phyloP scores from a whole-genome alignment of 768 basidiomycete species.

The Lactifluus echinatus region DNA sequence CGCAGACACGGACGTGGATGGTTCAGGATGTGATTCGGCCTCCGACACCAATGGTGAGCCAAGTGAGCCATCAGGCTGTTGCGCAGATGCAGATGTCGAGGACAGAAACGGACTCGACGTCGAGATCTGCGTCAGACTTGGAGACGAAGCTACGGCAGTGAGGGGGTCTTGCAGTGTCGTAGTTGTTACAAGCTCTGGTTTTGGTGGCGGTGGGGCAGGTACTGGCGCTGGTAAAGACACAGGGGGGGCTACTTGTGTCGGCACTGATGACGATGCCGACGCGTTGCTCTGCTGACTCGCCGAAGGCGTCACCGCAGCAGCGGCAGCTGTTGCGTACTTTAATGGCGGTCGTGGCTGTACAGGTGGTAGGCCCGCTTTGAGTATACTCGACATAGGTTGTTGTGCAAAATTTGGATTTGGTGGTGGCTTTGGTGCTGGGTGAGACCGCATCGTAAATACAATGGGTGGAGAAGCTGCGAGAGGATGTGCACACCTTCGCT shows the following conservation, averaged over 20 bases:
- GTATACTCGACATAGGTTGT: constrained; percentile 65
- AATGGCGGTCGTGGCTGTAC: constrained; percentile 65
- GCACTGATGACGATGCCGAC: constrained; percentile 23
- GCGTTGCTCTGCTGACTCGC: constrained; percentile 29
- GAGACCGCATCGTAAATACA: constrained; percentile 1
- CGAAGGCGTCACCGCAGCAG: constrained; percentile 42
- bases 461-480: background rate
- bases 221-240: constrained; percentile 34
- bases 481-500: constrained; percentile 42
- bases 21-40: constrained; percentile 37
- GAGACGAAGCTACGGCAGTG: constrained; percentile 47
- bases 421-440: constrained; percentile 54
- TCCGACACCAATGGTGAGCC: constrained; percentile 71
- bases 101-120: constrained; percentile 76
- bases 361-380: constrained; percentile 62
- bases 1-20: constrained; percentile 39
- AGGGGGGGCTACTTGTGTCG: constrained; percentile 32
- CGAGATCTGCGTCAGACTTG: constrained; percentile 80
- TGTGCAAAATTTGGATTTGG: constrained; percentile 75
- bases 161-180: constrained; percentile 30
- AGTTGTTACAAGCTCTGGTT: constrained; percentile 21
- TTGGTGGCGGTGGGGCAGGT: constrained; percentile 28
- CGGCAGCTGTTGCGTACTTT: constrained; percentile 88
- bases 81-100: constrained; percentile 54
- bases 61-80: constrained; percentile 56